These are phyloP conservation scores for Fraxinus dipetala DNA, from an alignment of 305 asterid species.

Conservation along the genomic window DNA sequence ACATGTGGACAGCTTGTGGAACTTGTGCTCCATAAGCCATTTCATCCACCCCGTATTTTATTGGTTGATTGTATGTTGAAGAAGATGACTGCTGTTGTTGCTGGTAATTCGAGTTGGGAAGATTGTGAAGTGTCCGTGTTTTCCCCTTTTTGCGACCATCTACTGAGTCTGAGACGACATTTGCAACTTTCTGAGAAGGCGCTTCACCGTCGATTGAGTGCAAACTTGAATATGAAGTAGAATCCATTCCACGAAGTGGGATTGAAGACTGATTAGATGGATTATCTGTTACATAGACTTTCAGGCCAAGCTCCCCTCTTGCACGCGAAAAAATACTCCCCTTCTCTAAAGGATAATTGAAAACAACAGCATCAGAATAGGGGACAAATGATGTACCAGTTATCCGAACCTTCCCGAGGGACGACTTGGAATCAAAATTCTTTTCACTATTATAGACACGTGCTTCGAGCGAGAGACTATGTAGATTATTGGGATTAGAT, in stretches of 20 bases:
- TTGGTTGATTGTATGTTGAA: constrained; percentile 32
- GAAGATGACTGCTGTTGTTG: constrained; percentile 9
- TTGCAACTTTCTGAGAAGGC: constrained; percentile 2
- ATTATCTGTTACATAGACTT: constrained; percentile 65
- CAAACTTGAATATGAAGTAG: constrained; percentile 22
- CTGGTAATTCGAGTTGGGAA: constrained; percentile 33
- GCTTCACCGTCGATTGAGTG: constrained; percentile 32
- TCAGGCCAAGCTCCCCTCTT: constrained; percentile 75
- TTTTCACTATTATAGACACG: constrained; percentile 52
- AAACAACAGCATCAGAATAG: constrained; percentile 66
- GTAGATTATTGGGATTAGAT: constrained; percentile 53
- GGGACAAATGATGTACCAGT: constrained; percentile 66
- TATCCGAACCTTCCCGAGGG: constrained; percentile 69
- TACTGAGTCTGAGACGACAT: constrained; percentile 8
- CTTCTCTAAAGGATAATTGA: constrained; percentile 76
- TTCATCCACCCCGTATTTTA: constrained; percentile 39
- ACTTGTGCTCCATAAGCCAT: constrained; percentile 53
- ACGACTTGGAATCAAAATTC: constrained; percentile 44
- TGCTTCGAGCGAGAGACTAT: constrained; percentile 62
- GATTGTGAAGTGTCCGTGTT: constrained; percentile 44
- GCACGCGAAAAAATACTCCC: constrained; percentile 62
- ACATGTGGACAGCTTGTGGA: constrained; percentile 40
- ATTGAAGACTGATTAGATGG: constrained; percentile 49
- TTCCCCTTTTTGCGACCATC: constrained; percentile 42
- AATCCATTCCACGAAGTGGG: constrained; percentile 41